Evolutionary conservation across 371 early-diverging fungal genomes (phyloP).

Genomic region (Zopfochytrium polystomum): DNA sequence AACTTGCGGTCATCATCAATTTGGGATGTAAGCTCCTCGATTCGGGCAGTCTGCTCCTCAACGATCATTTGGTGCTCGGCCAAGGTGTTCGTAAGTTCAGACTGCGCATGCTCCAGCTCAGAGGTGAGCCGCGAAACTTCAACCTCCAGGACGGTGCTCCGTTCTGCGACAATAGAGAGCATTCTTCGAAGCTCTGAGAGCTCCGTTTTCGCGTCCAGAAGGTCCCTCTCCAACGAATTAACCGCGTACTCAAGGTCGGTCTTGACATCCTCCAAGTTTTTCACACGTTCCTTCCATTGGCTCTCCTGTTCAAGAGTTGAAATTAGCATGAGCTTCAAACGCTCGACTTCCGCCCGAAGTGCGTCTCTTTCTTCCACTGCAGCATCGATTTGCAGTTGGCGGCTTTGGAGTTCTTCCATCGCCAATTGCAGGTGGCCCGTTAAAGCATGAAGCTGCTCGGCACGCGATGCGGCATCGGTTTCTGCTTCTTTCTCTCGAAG

Average conservation of each 20-base stretch:
- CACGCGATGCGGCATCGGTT: background rate
- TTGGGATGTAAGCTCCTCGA: constrained; percentile 1
- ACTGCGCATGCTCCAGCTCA: constrained; percentile 8
- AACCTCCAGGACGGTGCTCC: background rate
- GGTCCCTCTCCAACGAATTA: background rate
- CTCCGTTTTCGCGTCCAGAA: background rate
- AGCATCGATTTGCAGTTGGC: constrained; percentile 7
- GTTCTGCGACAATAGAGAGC: background rate
- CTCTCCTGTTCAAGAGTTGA: constrained; percentile 1
- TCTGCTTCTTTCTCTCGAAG: background rate
- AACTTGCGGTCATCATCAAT: constrained; percentile 4
- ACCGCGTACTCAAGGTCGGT: background rate
- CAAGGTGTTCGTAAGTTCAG: background rate
- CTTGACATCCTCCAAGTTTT: background rate
- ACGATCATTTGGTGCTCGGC: background rate
- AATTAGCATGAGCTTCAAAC: constrained; percentile 9
- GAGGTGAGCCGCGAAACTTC: background rate
- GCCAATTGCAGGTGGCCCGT: constrained; percentile 5
- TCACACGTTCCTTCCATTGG: constrained; percentile 1
- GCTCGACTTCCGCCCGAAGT: background rate
- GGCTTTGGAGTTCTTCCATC: constrained; percentile 8
- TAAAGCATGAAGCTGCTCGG: constrained; percentile 4
- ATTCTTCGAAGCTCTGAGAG: background rate
- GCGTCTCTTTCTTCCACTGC: constrained; percentile 1
- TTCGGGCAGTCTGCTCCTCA: constrained; percentile 1